Base-by-base conservation (phyloP, 1,139 yeast species). In the Pichia sp. region DNA sequence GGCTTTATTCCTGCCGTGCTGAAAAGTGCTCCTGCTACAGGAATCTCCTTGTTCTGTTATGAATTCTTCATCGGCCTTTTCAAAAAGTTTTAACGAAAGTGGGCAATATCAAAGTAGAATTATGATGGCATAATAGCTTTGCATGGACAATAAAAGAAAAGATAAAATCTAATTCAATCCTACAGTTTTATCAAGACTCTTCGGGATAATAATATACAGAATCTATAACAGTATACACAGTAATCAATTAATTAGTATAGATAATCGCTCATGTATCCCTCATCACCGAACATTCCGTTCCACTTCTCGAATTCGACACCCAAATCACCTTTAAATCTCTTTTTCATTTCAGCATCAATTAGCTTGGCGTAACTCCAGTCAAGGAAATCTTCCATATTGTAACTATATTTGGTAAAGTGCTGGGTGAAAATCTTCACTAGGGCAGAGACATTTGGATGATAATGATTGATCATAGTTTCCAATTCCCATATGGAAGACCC, bases 391-490 rank as follows among this genome's bases (percentile, higher is more conserved):
- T 93, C 99, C 76, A 93, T 76, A 66, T 88, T 87, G 70, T 95
- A 93, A 63, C 80, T 80, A 56, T 87, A 85, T 69, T 93, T 95
- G 66, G 85, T 82, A 72, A 93, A 92, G 3, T 97, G 97, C 69
- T 93, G 97, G 26, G 84, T 78, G 67, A 88, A 87, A 44, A 93
- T 88, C 67, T 83, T 85, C 11, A 97, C 97, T 63, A 93, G 75
- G 0, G 97, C 87, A 1, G 97, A 93, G 23, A 95, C 89, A 65
- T 93, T 93, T 10, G 99, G 98, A 70, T 93, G 98, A 67, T 90
- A 93, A 69, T 93, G 99, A n/a, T 80, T 72, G 48, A 60, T 59
- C 77, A 85, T 83, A 0, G 95, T 78, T 59, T 87, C 90, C 56
- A 93, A 68, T 69, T 93, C 99, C 99, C 99, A 93, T 48, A 92